Evolutionary conservation across 305 asterid species (phyloP).

Genomic region (Nicotiana rustica): DNA sequence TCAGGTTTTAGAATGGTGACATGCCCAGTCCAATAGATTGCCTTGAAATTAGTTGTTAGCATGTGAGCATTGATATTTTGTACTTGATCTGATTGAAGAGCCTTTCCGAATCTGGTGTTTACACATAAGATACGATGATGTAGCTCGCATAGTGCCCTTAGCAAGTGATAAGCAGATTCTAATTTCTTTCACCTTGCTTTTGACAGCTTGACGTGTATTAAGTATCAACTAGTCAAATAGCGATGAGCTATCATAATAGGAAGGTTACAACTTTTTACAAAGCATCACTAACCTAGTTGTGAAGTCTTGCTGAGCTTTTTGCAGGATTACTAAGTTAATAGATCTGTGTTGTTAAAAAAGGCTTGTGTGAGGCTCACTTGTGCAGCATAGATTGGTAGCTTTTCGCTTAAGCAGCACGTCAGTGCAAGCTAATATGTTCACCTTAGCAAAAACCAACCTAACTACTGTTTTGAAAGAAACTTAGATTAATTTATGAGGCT

Average conservation of each 20-base stretch:
- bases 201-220: neutral
- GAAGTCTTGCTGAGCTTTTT: conserved; percentile 6
- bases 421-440: conserved; percentile 8
- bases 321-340: neutral
- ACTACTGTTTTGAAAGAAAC: neutral
- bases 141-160: neutral
- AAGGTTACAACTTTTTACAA: neutral
- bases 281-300: conserved; percentile 26
- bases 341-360: neutral
- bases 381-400: conserved; percentile 11
- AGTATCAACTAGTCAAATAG: neutral
- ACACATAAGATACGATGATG: neutral
- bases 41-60: conserved; percentile 20
- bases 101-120: neutral
- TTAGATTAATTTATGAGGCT: conserved; percentile 24
- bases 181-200: neutral
- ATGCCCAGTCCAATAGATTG: conserved; percentile 18
- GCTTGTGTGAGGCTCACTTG: neutral
- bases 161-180: conserved; percentile 28
- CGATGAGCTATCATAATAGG: conserved; percentile 20
- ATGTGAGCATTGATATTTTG: neutral
- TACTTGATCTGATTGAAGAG: neutral
- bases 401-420: neutral
- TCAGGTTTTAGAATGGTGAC: conserved; percentile 2
- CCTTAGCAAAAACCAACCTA: conserved; percentile 2